phyloP scores from a whole-genome alignment of 2,329 filamentous ascomycete genomes.

The Fusarium chaquense region DNA sequence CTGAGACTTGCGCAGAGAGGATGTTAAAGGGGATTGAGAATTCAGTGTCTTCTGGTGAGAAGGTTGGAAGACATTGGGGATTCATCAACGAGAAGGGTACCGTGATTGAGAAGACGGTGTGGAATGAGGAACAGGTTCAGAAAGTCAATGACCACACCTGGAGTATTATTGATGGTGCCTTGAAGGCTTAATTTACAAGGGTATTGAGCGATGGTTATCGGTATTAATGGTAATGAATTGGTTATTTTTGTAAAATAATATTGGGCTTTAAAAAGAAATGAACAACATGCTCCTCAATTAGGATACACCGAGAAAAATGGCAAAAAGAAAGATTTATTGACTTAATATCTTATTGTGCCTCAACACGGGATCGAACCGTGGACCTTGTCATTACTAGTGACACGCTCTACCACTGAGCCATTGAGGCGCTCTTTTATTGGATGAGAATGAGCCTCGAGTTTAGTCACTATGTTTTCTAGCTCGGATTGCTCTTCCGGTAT shows the following conservation, averaged over 20 bases:
- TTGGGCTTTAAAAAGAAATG: rapidly evolving
- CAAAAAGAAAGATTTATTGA: too few species aligned
- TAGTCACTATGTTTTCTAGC: neutral
- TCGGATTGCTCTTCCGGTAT: rapidly evolving
- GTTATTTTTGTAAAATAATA: neutral
- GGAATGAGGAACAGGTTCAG: slow-evolving; percentile 46
- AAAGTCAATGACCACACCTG: slow-evolving; percentile 51
- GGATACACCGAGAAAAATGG: too few species aligned
- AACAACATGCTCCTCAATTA: neutral
- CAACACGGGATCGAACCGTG: slow-evolving; percentile 31
- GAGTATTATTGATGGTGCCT: slow-evolving; percentile 45
- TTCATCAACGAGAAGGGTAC: slow-evolving; percentile 49
- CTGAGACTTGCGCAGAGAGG: slow-evolving; percentile 48
- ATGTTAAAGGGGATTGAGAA: slow-evolving; percentile 44
- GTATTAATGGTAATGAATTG: neutral
- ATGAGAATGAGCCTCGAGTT: rapidly evolving
- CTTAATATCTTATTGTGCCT: neutral
- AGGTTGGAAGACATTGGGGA: slow-evolving; percentile 45
- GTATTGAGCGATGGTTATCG: neutral
- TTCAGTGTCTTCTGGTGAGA: slow-evolving; percentile 9
- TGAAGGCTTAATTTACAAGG: neutral
- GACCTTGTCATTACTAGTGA: slow-evolving; percentile 37
- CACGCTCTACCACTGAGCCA: slow-evolving; percentile 35
- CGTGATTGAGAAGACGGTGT: slow-evolving; percentile 45
- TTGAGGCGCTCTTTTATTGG: slow-evolving; percentile 14